phyloP scores from a whole-genome alignment of 1,284 basidiomycete species.

The Ganoderma multipileum region DNA sequence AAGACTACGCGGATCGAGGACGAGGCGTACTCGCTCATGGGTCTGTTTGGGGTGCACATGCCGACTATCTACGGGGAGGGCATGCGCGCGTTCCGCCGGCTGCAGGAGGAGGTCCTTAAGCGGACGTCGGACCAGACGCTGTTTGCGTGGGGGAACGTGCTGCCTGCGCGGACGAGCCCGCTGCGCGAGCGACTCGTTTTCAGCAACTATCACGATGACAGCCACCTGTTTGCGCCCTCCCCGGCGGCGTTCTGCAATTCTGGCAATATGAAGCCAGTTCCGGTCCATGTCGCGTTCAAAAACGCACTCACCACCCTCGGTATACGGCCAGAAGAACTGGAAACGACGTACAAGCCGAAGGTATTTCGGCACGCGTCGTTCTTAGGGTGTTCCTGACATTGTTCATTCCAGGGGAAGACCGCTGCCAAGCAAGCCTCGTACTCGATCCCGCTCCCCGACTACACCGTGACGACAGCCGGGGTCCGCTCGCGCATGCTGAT shows the following conservation, averaged over 20 bases:
- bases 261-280: slow-evolving; percentile 16
- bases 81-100: slow-evolving; percentile 21
- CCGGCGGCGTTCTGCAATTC: slow-evolving; percentile 24
- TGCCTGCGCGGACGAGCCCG: slow-evolving; percentile 17
- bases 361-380: background rate
- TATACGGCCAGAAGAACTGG: background rate
- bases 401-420: background rate
- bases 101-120: slow-evolving; percentile 29
- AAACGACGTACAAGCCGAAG: background rate
- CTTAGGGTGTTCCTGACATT: background rate
- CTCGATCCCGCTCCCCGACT: slow-evolving; percentile 23
- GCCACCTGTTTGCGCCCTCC: slow-evolving; percentile 27
- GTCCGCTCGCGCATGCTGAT: slow-evolving; percentile 25
- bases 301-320: slow-evolving; percentile 18
- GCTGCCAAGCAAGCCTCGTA: background rate
- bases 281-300: slow-evolving; percentile 14
- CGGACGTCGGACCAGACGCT: slow-evolving; percentile 29
- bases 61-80: slow-evolving; percentile 30
- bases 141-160: slow-evolving; percentile 27
- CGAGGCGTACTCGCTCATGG: slow-evolving; percentile 30
- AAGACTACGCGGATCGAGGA: slow-evolving; percentile 28
- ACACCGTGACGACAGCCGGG: slow-evolving; percentile 23
- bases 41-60: slow-evolving; percentile 30
- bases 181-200: slow-evolving; percentile 20
- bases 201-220: slow-evolving; percentile 25